Evolutionary conservation across 2,329 filamentous ascomycete species (phyloP).

Genomic region (Fusarium nodosum): DNA sequence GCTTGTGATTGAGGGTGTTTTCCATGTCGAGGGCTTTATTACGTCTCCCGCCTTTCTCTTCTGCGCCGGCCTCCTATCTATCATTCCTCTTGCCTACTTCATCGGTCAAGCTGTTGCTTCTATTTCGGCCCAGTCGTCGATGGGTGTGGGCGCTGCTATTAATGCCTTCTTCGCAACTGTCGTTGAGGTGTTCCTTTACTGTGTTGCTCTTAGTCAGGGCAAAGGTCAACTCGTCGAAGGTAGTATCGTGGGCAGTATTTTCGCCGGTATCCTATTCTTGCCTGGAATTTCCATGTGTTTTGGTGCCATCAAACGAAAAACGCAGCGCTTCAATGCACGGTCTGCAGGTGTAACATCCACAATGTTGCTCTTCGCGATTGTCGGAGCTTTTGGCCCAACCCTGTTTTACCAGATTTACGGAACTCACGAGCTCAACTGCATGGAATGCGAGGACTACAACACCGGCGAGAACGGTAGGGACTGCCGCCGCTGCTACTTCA

Average conservation of each 20-base stretch:
- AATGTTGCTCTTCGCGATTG: constrained; percentile 96
- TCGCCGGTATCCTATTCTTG: constrained; percentile 94
- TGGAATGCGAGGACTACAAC: constrained; percentile 68
- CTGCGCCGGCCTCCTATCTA: constrained; percentile 84
- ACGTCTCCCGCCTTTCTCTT: constrained; percentile 91
- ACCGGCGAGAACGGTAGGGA: constrained; percentile 67
- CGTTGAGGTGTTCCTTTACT: constrained; percentile 98
- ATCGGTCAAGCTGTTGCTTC: constrained; percentile 98
- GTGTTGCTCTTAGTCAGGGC: constrained; percentile 90
- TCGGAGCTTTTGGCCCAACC: constrained; percentile 94
- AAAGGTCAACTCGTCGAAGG: constrained; percentile 95
- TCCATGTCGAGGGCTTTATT: constrained; percentile 79
- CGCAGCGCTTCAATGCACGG: constrained; percentile 96
- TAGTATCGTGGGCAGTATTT: constrained; percentile 97
- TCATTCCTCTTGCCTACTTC: constrained; percentile 97
- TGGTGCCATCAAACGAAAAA: constrained; percentile 96
- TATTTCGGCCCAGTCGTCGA: constrained; percentile 97
- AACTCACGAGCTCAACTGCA: constrained; percentile 93
- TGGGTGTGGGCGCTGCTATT: constrained; percentile 96
- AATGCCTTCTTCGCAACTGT: constrained; percentile 99
- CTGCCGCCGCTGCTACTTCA: constrained; percentile 94
- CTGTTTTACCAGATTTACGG: constrained; percentile 99
- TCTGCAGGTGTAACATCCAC: constrained; percentile 97
- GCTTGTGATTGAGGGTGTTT: constrained; percentile 76
- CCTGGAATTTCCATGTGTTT: constrained; percentile 99